Evolutionary conservation across 257 asterid genomes (phyloP).

Genomic region (Solanum rostratum): DNA sequence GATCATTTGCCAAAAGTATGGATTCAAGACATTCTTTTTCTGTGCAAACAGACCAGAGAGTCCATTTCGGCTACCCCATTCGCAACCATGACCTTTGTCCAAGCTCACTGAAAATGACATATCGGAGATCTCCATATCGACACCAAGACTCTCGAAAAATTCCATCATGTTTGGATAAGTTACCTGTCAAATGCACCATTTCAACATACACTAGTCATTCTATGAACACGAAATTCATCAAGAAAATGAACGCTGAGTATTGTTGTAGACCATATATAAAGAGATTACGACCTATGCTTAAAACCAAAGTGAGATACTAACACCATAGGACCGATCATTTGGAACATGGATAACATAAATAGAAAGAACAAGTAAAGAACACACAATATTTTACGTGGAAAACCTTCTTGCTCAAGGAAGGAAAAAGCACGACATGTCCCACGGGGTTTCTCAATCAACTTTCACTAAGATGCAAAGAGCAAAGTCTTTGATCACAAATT

Average conservation of each 20-base stretch:
- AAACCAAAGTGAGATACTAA: background rate
- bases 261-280: background rate
- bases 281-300: background rate
- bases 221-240: background rate
- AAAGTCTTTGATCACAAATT: no score
- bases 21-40: constrained; percentile 66
- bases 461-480: no score
- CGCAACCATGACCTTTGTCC: constrained; percentile 67
- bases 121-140: constrained; percentile 89
- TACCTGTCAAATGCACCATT: constrained; percentile 36
- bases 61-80: constrained; percentile 88
- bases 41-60: constrained; percentile 74
- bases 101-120: constrained; percentile 96
- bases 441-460: no score
- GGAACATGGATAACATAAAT: background rate
- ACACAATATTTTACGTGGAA: no score
- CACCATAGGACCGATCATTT: background rate
- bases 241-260: background rate
- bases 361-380: no score
- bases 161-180: constrained; percentile 99
- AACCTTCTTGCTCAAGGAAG: no score
- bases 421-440: no score
- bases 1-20: constrained; percentile 75
- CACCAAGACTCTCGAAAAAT: constrained; percentile 78
- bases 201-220: background rate